Base-by-base conservation (phyloP, 2,329 filamentous ascomycete species). In the Triangularia setosa region DNA sequence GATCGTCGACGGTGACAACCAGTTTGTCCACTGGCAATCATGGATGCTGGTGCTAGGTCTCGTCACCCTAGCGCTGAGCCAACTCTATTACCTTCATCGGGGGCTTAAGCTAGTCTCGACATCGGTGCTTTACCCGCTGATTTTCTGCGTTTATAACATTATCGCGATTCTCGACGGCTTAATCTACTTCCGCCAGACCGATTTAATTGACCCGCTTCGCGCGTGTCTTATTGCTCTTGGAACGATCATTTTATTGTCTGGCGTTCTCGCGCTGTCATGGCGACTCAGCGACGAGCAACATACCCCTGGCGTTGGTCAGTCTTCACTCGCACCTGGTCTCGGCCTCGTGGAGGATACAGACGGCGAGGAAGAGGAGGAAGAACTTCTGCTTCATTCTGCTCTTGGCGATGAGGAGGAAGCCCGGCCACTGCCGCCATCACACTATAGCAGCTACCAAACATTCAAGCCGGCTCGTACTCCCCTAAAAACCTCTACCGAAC, bases 141-240 rank as follows among this genome's bases (percentile, higher is more conserved):
- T 98, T 44, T 99, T 99, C 78, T 99, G 95, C 83, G 87, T 98
- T 69, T 99, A 98, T 83, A 99, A 99, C 82, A 97, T 99, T 73
- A 93, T 98, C 73, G 95, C 95, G 69, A 99, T 99, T 70, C 82
- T 98, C 70, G 95, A 99, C 77, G 95, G 95, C 30, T 83, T 99
- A 70, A 97, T 99, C 72, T 99, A 98, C 78, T 99, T 98, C 79
- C 85, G 90, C 71, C 95, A 99, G 77, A 90, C 90, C 61, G 89
- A 92, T 68, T 84, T 91, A 63, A 87, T 99, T 67, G 87, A 89
- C 16, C 83, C 87, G 0, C 78, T 95, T 2, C 89, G 92, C 72
- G 94, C 91, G 16, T 87, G 87, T 40, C 84, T 96, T 53, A 96
- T 98, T 67, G 87, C 93, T 0, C 77, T 99, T 1, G 95, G 95